Evolutionary conservation across 192 early-diverging fungal genomes (phyloP), one percentile per base, ranked within the genome.

Genomic region (Haplosporangium gracile): DNA sequence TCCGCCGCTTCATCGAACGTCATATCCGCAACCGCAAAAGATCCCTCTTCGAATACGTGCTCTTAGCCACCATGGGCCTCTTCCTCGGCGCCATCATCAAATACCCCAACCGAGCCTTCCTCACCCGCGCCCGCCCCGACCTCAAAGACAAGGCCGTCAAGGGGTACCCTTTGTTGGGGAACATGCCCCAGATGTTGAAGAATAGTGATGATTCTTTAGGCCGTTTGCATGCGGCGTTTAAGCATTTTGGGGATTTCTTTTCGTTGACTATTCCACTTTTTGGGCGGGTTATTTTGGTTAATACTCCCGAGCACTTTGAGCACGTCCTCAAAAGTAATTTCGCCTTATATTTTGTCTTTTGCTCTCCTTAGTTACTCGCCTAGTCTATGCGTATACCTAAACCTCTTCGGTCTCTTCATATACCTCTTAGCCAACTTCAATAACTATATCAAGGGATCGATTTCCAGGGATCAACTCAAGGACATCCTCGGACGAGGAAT

Each of bases 401-500:
- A 32, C 60, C 60, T 3, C 11, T 65, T 8, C 4, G 36, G 2
- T 24, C 29, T 29, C n/a, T 15, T 6, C 24, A 10, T 53, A 49
- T 63, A 42, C 20, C 13, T 3, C 1, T 26, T 80, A 85, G 83
- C 68, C 24, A 85, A 85, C 72, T 85, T 85, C 32, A 68, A 81
- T 40, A 81, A 77, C 75, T 86, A 81, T 34, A 78, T 86, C 60
- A 86, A 88, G 42, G 87, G 87, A 20, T 75, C 74, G 16, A 68
- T 88, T 47, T 88, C 81, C 70, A n/a, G 29, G 1, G 76, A 79
- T 20, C 77, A 79, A 60, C 78, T 88, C 40, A 77, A 74, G 18
- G 89, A 90, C 71, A 45, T 92, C n/a, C 82, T 93, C 8, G 93
- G 93, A 32, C 57, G 82, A 26, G 93, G 93, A 9, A 93, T 93